Percentiles rank a stretch among this genome's conserved stretches.
These are phyloP conservation scores for Solanum tarijense DNA, from an alignment of 257 asterid species.

Conservation along the genomic window DNA sequence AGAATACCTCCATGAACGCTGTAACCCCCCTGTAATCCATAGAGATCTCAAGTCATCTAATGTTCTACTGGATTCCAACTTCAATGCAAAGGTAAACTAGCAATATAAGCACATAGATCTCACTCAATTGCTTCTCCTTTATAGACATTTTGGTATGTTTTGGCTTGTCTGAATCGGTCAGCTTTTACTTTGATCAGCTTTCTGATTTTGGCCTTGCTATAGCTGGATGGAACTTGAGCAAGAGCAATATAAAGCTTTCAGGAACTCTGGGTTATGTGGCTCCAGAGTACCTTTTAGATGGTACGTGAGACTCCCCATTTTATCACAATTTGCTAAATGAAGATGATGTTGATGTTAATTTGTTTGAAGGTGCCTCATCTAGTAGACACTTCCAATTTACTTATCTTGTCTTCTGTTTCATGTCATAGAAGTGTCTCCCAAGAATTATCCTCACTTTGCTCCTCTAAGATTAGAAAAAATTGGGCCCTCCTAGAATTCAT, in stretches of 20 bases:
- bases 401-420: background rate
- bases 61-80: slow-evolving; percentile 72
- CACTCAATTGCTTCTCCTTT: background rate
- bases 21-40: slow-evolving; percentile 81
- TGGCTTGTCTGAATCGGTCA: background rate
- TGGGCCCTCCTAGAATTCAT: background rate
- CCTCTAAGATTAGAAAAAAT: background rate
- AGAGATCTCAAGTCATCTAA: slow-evolving; percentile 86
- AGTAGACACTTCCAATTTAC: background rate
- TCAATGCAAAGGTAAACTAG: slow-evolving; percentile 66
- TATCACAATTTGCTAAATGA: background rate
- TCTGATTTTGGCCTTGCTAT: slow-evolving; percentile 89
- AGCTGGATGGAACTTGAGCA: slow-evolving; percentile 47
- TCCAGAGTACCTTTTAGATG: slow-evolving; percentile 81
- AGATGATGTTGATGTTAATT: background rate
- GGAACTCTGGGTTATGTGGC: slow-evolving; percentile 91
- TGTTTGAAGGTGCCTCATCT: background rate
- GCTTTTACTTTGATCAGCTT: slow-evolving; percentile 33
- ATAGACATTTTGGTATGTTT: background rate
- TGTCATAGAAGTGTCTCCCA: background rate
- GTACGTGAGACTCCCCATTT: slow-evolving; percentile 22
- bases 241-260: slow-evolving; percentile 56
- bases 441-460: background rate
- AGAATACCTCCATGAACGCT: slow-evolving; percentile 81
- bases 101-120: background rate